These are phyloP conservation scores for Acer saccharum DNA, from an alignment of 345 rosid genomes.

Conservation along the genomic window DNA sequence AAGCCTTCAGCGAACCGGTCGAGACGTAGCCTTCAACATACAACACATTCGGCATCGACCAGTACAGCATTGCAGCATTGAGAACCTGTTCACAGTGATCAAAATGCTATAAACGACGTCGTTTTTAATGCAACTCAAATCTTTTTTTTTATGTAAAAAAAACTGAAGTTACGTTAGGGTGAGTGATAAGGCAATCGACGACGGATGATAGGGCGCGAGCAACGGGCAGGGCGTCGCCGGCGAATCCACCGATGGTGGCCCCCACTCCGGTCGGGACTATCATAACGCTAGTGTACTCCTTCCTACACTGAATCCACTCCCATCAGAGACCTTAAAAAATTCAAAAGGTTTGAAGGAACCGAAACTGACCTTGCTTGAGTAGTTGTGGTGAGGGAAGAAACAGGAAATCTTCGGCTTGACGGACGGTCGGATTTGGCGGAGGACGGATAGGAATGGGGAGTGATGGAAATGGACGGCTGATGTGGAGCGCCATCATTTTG, in stretches of 20 bases:
- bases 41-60: conserved; percentile 63
- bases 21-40: conserved; percentile 70
- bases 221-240: conserved; percentile 66
- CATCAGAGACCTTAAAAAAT: not conserved
- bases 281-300: conserved; percentile 65
- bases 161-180: conserved; percentile 46
- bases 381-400: conserved; percentile 17
- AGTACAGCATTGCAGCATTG: conserved; percentile 66
- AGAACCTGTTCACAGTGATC: conserved; percentile 41
- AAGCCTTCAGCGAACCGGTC: conserved; percentile 59
- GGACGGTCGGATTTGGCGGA: conserved; percentile 20
- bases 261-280: conserved; percentile 68
- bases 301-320: conserved; percentile 38
- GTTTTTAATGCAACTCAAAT: not conserved
- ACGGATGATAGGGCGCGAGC: conserved; percentile 59
- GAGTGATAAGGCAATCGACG: conserved; percentile 67
- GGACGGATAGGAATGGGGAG: not conserved
- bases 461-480: conserved; percentile 25
- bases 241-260: conserved; percentile 61
- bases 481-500: conserved; percentile 33
- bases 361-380: conserved; percentile 30
- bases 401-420: conserved; percentile 18
- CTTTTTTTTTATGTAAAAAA: not conserved
- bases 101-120: not conserved
- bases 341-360: not conserved